Evolutionary conservation across 331 rosid genomes (phyloP).

Genomic region (Spiraea crenata): DNA sequence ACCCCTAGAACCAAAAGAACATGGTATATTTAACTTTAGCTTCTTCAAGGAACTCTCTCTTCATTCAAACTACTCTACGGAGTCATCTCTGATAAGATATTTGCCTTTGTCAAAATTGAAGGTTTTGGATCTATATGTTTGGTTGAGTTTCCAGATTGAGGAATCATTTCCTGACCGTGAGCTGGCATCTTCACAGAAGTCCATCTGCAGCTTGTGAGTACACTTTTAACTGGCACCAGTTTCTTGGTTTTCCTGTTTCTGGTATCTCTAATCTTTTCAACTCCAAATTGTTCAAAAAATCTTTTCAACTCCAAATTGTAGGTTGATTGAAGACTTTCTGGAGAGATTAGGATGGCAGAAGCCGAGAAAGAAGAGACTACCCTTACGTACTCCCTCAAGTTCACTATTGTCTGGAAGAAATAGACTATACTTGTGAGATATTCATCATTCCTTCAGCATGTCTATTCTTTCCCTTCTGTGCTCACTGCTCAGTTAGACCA

Average conservation of each 20-base stretch:
- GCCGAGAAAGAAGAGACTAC: slow-evolving; percentile 43
- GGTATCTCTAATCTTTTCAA: slow-evolving; percentile 1
- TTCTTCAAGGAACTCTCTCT: slow-evolving; percentile 18
- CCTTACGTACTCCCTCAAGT: slow-evolving; percentile 25
- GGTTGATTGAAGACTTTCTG: slow-evolving; percentile 90
- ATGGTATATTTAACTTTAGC: not conserved
- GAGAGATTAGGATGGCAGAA: slow-evolving; percentile 75
- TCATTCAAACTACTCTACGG: slow-evolving; percentile 13
- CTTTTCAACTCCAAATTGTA: slow-evolving; percentile 31
- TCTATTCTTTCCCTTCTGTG: not conserved
- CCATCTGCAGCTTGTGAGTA: slow-evolving; percentile 80
- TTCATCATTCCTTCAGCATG: not conserved
- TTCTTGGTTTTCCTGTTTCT: not conserved
- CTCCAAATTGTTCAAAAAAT: no score
- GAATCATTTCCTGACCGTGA: slow-evolving; percentile 86
- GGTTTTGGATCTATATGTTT: slow-evolving; percentile 93
- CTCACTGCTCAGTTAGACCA: not conserved
- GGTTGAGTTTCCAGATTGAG: slow-evolving; percentile 91
- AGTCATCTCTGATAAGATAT: slow-evolving; percentile 10
- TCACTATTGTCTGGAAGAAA: slow-evolving; percentile 27
- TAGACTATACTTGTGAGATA: slow-evolving; percentile 30
- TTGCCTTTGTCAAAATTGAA: slow-evolving; percentile 41
- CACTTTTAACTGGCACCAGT: not conserved
- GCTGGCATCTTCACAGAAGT: slow-evolving; percentile 74
- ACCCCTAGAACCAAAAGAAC: no score